Evolutionary conservation across 2,329 filamentous ascomycete genomes (phyloP), one percentile per base, ranked within the genome.

Genomic region (Paracoccidioides brasiliensis): DNA sequence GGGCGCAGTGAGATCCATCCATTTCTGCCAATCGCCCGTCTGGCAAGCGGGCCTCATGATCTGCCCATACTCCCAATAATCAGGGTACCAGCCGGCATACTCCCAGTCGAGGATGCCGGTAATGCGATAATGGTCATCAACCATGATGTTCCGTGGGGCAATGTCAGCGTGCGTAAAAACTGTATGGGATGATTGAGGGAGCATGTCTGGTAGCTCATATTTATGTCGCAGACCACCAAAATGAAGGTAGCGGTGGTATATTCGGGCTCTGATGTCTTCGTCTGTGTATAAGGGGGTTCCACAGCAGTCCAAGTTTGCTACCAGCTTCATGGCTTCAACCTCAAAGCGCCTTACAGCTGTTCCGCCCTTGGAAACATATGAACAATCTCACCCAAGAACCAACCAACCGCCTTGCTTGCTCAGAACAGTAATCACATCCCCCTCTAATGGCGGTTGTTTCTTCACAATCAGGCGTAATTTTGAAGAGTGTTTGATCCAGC

Each of bases 81-180:
- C 67, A 7, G 70, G 71, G 58, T 69, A 72, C 71, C 68, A 73
- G 8, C 69, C 69, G 22, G 69, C 63, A 45, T 56, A 67, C 52
- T 72, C 71, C 72, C 69, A 74, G 62, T 73, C 70, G 45, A 74
- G 64, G n/a, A 74, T 60, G 5, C 66, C 63, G 0, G 70, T 58
- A 52, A 67, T 52, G 1, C 46, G 56, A 14, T 57, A 55, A 28
- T 60, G 22, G 32, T 59, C 59, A 46, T 64, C 56, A 22, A 69
- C 46, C 51, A 70, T 64, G 56, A 70, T 62, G 54, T 70, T 70
- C 32, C 65, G 64, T 7, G 60, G 62, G 38, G 67, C 65, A 55
- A 69, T 63, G 55, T 69, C 66, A 1, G 58, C 63, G 49, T 70
- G 68, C 3, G 67, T 67, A 56, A 69, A 66, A 10, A 66, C 61